A percentile compares a stretch with the other conserved stretches of the same genome.
Evolutionary conservation across 805 yeast species (phyloP).

Genomic region (Candida ovalis): DNA sequence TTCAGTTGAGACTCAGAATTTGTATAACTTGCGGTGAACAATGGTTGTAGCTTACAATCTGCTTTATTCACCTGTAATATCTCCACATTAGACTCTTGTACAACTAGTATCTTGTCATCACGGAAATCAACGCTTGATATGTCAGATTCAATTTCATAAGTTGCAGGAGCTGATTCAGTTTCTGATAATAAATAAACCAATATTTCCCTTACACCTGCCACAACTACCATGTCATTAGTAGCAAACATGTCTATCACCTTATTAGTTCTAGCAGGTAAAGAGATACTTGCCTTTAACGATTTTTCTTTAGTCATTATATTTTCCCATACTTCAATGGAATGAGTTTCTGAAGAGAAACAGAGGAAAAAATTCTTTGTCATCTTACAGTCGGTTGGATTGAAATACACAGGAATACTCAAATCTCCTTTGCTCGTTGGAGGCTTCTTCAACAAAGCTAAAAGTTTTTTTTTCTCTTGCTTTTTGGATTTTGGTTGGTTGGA

Average conservation of each 20-base stretch:
- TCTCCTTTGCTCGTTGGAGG: slow-evolving; percentile 3
- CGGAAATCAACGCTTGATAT: slow-evolving; percentile 16
- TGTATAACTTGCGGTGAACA: slow-evolving; percentile 13
- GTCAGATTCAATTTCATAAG: slow-evolving; percentile 10
- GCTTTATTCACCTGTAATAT: slow-evolving; percentile 14
- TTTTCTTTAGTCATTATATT: slow-evolving; percentile 7
- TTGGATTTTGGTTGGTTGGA: not conserved
- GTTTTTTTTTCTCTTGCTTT: slow-evolving; percentile 7
- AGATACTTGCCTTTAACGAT: slow-evolving; percentile 8
- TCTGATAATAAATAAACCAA: slow-evolving; percentile 9
- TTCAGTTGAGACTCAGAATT: slow-evolving; percentile 8
- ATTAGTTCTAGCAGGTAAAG: slow-evolving; percentile 8
- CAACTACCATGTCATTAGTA: slow-evolving; percentile 11
- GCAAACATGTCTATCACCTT: slow-evolving; percentile 15
- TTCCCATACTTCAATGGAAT: slow-evolving; percentile 19
- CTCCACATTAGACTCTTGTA: slow-evolving; percentile 15
- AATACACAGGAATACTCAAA: slow-evolving; percentile 1
- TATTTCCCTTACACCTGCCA: slow-evolving; percentile 13
- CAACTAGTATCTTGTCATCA: slow-evolving; percentile 17
- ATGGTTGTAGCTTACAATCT: slow-evolving; percentile 10
- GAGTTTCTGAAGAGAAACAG: slow-evolving; percentile 19
- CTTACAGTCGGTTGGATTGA: slow-evolving; percentile 16
- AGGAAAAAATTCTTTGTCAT: slow-evolving; percentile 9
- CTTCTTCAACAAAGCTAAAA: slow-evolving; percentile 3
- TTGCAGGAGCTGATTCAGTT: slow-evolving; percentile 4